Evolutionary conservation across 2,329 filamentous ascomycete genomes (phyloP).

Genomic region (Bipolaris bicolor): DNA sequence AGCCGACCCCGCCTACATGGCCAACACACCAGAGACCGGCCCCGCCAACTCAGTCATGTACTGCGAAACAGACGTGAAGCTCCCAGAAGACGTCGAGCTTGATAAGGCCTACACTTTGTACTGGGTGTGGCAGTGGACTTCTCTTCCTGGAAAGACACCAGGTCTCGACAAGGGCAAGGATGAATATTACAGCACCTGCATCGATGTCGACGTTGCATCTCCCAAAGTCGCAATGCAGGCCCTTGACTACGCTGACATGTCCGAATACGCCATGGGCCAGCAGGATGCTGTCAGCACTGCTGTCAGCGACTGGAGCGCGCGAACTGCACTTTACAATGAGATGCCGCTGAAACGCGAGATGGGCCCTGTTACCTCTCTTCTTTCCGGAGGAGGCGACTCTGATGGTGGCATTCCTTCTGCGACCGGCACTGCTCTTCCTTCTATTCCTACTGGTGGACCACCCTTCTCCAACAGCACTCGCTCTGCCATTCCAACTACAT

Average conservation of each 20-base stretch:
- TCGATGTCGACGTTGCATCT: slow-evolving; percentile 57
- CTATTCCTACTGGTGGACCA: neutral
- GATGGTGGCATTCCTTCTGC: slow-evolving; percentile 1
- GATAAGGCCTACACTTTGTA: slow-evolving; percentile 79
- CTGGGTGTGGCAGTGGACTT: slow-evolving; percentile 94
- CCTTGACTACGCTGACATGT: slow-evolving; percentile 13
- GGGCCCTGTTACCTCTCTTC: slow-evolving; percentile 32
- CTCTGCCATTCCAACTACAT: slow-evolving; percentile 6
- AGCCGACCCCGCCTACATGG: slow-evolving; percentile 2
- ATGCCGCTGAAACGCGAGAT: slow-evolving; percentile 32
- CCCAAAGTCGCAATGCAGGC: slow-evolving; percentile 34
- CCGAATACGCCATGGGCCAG: slow-evolving; percentile 41
- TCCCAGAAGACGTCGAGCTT: slow-evolving; percentile 70
- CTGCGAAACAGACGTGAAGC: slow-evolving; percentile 81
- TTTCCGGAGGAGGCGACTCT: slow-evolving; percentile 13
- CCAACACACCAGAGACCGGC: slow-evolving; percentile 12
- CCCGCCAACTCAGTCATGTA: slow-evolving; percentile 61
- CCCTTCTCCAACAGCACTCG: neutral
- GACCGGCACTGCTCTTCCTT: slow-evolving; percentile 5
- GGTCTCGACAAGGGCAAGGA: slow-evolving; percentile 55
- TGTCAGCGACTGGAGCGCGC: slow-evolving; percentile 48
- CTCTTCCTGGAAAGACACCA: slow-evolving; percentile 45
- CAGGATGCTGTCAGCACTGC: slow-evolving; percentile 53
- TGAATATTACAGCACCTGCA: slow-evolving; percentile 66
- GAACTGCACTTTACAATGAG: slow-evolving; percentile 49